Base-by-base conservation (phyloP, 306 rosid species). In the Prunus padus region DNA sequence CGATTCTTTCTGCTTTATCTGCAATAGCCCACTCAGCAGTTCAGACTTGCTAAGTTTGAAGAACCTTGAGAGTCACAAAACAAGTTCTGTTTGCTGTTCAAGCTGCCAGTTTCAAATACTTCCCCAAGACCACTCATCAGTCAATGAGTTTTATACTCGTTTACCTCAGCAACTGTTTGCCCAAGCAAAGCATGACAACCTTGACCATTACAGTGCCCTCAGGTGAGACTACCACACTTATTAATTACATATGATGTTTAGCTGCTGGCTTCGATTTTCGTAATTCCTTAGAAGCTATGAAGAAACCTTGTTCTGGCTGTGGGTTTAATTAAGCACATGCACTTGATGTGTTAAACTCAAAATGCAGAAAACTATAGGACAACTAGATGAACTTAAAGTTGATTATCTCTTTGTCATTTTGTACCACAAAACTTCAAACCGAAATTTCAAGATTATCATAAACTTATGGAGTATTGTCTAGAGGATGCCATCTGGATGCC, bases 81-180 rank as follows among this genome's bases (percentile, higher is more conserved):
- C 66, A 14, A 61, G 66, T 26, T 59, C 75, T 57, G 76, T 80
- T 45, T 88, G 91, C 90, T 92, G 97, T 87, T 88, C 87, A 4
- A 90, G 97, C 89, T 90, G 96, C 86, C 83, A 47, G 72, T 92
- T 88, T 84, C 97, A 94, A 87, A 88, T 94, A 83, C 95, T 92
- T 84, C 97, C 98, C 13, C 82, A 81, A 62, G 96, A 86, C 72
- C 78, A 87, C 56, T 22, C 15, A 1, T 72, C 81, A 37, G 45
- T 82, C 73, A 91, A 88, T 56, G 80, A 84, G 61, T 92, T 94
- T 76, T 77, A 57, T 77, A 47, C 59, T 2, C 82, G 81, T 77
- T 84, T 90, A 42, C 98, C 97, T 28, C 85, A 72, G 68, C 74
- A 79, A 45, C 65, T 92, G 75, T 57, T 86, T 80, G 68, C 88